phyloP scores from a whole-genome alignment of 768 basidiomycete genomes.

The Mycena belliarum region DNA sequence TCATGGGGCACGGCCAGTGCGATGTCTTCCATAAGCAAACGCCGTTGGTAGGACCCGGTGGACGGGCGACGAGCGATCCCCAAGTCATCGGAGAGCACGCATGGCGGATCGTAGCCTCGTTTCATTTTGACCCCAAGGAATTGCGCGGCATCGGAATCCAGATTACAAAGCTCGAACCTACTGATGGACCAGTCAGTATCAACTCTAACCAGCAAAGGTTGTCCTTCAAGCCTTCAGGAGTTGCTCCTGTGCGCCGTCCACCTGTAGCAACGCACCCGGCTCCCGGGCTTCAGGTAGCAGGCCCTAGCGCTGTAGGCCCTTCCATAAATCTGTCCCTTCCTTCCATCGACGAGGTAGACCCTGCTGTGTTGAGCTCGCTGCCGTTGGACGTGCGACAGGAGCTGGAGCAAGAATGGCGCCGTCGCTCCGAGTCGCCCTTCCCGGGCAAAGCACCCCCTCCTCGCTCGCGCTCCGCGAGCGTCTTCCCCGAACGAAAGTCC shows the following conservation, averaged over 20 bases:
- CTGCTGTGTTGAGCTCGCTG: constrained; percentile 66
- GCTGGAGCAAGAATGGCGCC: constrained; percentile 67
- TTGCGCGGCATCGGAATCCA: constrained; percentile 93
- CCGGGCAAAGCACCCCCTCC: constrained; percentile 21
- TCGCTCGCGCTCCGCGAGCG: constrained; percentile 9
- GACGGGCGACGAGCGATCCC: constrained; percentile 72
- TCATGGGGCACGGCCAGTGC: constrained; percentile 89
- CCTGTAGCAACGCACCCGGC: not conserved
- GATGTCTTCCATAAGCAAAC: constrained; percentile 79
- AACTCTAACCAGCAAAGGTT: constrained; percentile 61
- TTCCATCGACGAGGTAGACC: constrained; percentile 76
- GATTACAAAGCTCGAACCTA: constrained; percentile 80
- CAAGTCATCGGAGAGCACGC: constrained; percentile 74
- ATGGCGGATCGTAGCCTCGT: constrained; percentile 70
- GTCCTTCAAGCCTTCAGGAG: constrained; percentile 47
- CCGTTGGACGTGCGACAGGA: constrained; percentile 71
- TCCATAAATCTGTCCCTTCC: constrained; percentile 47
- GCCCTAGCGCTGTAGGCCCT: not conserved
- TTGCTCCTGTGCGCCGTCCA: constrained; percentile 3
- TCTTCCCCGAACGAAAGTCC: constrained; percentile 32
- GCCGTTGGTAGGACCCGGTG: constrained; percentile 56
- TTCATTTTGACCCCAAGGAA: constrained; percentile 81
- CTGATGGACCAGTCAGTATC: constrained; percentile 30
- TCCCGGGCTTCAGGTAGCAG: not conserved
- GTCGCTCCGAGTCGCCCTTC: constrained; percentile 56